Percentiles rank a stretch among this genome's conserved stretches.
These are phyloP conservation scores for Evernia prunastri DNA, from an alignment of 495 filamentous ascomycete genomes.

Conservation along the genomic window DNA sequence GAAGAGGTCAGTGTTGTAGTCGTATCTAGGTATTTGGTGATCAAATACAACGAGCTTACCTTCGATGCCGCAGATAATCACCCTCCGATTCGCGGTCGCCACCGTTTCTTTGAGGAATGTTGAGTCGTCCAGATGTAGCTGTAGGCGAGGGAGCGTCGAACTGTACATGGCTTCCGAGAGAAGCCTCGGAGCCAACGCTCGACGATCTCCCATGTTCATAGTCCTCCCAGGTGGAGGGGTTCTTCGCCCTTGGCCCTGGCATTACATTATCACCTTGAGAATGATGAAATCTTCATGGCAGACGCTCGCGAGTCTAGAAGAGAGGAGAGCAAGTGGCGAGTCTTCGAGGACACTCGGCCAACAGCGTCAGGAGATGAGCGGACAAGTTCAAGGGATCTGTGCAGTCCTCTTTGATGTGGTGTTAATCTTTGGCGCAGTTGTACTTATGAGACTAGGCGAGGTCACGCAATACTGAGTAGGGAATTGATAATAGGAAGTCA, in stretches of 20 bases:
- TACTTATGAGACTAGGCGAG: background rate
- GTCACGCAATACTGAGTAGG: background rate
- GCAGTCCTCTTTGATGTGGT: background rate
- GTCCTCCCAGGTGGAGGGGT: slow-evolving; percentile 36
- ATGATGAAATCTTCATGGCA: background rate
- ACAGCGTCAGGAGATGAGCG: background rate
- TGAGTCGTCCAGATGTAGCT: slow-evolving; percentile 20
- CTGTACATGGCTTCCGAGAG: slow-evolving; percentile 33
- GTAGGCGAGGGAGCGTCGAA: slow-evolving; percentile 30
- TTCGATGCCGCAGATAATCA: slow-evolving; percentile 18
- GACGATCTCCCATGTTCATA: slow-evolving; percentile 35
- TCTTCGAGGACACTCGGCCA: background rate
- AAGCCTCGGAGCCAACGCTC: slow-evolving; percentile 34
- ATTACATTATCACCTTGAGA: slow-evolving; percentile 17
- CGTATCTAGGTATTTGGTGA: background rate
- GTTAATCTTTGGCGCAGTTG: background rate
- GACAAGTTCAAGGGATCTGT: background rate
- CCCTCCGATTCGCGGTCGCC: slow-evolving; percentile 9
- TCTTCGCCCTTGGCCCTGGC: slow-evolving; percentile 26
- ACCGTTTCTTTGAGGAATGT: slow-evolving; percentile 20
- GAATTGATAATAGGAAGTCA: no score
- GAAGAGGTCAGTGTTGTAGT: slow-evolving; percentile 5
- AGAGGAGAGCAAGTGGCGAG: background rate
- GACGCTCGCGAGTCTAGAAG: background rate
- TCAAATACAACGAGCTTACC: slow-evolving; percentile 9